Percentiles rank a stretch among this genome's conserved stretches.
Conservation (phyloP, 2,329 filamentous ascomycete species). For the Aureobasidium sp. region DNA sequence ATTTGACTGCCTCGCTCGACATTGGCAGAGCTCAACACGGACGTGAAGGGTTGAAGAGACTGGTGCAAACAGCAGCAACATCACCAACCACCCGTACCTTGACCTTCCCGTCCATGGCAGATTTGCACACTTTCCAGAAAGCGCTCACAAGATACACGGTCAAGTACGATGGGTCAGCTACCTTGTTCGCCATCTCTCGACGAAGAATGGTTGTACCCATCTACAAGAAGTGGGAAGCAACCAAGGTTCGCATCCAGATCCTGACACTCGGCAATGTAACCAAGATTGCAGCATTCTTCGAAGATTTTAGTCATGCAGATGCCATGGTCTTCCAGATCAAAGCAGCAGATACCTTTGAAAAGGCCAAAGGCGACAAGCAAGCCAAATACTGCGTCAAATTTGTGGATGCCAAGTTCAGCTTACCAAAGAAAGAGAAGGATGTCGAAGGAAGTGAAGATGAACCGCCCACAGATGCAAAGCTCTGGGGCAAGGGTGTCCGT, state of each 20-base stretch:
- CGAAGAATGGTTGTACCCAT: conserved; percentile 75
- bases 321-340: conserved; percentile 87
- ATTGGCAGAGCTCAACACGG: conserved; percentile 34
- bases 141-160: conserved; percentile 76
- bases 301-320: conserved; percentile 77
- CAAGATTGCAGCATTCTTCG: conserved; percentile 80
- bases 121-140: conserved; percentile 71
- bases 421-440: conserved; percentile 55
- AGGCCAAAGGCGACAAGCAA: conserved; percentile 33
- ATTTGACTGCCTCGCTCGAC: conserved; percentile 68
- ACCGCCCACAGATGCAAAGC: conserved; percentile 43
- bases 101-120: conserved; percentile 34
- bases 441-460: conserved; percentile 46
- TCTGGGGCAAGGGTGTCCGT: conserved; percentile 47
- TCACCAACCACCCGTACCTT: conserved; percentile 65
- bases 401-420: conserved; percentile 82
- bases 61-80: conserved; percentile 50
- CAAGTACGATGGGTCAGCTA: conserved; percentile 47
- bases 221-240: conserved; percentile 89
- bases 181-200: conserved; percentile 72
- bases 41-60: conserved; percentile 55
- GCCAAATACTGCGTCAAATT: conserved; percentile 63
- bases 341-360: conserved; percentile 75
- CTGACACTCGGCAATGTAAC: conserved; percentile 65
- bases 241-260: conserved; percentile 71